A percentile compares a stretch with the other conserved stretches of the same genome.
Conservation (phyloP, 208 protist species). For the Crithidia fasciculata region DNA sequence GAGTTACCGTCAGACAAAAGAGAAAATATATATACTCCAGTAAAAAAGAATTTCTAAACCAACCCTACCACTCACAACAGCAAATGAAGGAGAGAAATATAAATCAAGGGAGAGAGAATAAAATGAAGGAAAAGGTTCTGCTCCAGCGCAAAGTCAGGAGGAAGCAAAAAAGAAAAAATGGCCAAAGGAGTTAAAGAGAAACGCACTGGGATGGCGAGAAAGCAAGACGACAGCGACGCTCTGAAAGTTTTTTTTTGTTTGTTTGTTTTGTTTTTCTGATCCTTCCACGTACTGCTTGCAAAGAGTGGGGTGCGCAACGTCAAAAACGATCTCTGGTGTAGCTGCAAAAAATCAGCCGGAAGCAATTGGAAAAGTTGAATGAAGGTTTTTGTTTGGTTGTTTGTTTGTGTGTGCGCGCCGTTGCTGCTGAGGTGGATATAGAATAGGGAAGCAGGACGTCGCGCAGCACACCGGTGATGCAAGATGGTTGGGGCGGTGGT, state of each 20-base stretch:
- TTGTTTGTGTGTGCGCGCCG: not conserved
- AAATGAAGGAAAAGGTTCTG: not conserved
- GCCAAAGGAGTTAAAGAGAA: not conserved
- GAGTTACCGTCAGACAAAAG: not conserved
- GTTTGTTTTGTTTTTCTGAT: no score
- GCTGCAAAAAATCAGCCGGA: no score
- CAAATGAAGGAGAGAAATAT: not conserved
- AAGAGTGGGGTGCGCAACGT: no score
- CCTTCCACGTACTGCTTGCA: no score
- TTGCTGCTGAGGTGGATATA: not conserved
- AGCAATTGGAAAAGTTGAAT: no score
- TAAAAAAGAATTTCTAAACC: no score
- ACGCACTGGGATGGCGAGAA: not conserved
- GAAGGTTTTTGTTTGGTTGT: not conserved
- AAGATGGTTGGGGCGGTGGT: no score
- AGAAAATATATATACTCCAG: not conserved
- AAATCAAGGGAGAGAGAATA: not conserved
- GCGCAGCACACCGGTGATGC: no score
- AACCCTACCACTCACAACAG: no score
- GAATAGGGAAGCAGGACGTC: conserved; percentile 10
- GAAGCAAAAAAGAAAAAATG: not conserved
- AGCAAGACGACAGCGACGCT: not conserved
- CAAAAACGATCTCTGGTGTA: no score
- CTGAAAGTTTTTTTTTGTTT: no score
- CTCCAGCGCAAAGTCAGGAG: not conserved